Percentiles rank a stretch among this genome's conserved stretches.
These are phyloP conservation scores for Rhinocladiella mackenziei DNA, from an alignment of 2,329 filamentous ascomycete species.

Conservation along the genomic window DNA sequence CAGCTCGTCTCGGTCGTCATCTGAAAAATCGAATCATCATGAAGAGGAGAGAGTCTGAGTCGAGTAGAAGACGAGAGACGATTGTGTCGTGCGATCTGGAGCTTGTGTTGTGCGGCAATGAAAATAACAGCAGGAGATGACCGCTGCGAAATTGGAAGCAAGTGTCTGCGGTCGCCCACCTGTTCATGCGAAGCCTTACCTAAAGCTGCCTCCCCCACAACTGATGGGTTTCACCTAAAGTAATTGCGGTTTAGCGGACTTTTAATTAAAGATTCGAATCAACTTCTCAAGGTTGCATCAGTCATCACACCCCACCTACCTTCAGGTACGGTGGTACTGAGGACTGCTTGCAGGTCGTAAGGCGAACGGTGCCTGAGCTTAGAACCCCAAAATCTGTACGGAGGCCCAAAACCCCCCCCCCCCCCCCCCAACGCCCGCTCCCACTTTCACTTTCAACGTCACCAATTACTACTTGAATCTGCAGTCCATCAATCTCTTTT, in stretches of 20 bases:
- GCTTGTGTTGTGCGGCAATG: constrained; percentile 6
- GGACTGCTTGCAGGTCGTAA: background rate
- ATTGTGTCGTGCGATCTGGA: background rate
- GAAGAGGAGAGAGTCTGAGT: background rate
- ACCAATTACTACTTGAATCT: background rate
- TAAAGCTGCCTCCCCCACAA: too few relatives aligned
- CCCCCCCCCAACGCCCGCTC: too few relatives aligned
- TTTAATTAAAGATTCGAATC: background rate
- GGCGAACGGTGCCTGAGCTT: too few relatives aligned
- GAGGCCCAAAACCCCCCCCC: background rate
- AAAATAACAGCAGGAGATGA: background rate
- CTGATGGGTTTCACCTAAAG: too few relatives aligned
- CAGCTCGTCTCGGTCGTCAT: constrained; percentile 10
- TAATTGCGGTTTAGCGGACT: background rate
- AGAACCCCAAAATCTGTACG: too few relatives aligned
- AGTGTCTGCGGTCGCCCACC: too few relatives aligned
- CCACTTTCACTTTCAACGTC: background rate
- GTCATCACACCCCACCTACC: too few relatives aligned
- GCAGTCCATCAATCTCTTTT: constrained; percentile 1
- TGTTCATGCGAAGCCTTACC: too few relatives aligned
- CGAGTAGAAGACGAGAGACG: background rate
- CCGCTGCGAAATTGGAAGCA: too few relatives aligned
- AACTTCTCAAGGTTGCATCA: too few relatives aligned
- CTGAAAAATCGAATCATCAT: constrained; percentile 12
- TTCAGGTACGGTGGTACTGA: too few relatives aligned